Base-by-base conservation (phyloP, 2,329 filamentous ascomycete genomes). In the Drechslera avenae region DNA sequence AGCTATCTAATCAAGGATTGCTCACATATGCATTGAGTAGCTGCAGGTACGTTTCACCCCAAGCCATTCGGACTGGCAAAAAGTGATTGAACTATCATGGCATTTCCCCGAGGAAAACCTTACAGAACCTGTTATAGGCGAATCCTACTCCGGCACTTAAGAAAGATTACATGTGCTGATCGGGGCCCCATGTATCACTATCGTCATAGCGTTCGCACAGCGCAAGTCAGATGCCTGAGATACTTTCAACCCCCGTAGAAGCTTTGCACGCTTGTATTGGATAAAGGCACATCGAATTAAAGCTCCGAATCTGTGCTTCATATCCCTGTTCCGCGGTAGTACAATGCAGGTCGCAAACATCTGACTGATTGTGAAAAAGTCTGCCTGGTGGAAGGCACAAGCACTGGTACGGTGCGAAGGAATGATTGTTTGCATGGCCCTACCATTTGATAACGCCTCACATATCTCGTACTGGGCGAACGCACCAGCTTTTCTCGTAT, bases 251-350 rank as follows among this genome's bases (percentile, higher is more conserved):
- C 23, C 14, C 30, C 34, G 12, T 44, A 35, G 16, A 23, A 19
- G 23, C 26, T 23, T 45, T 18, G 32, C 5, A 13, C 16, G 34
- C n/a, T 30, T 21, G 37, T n/a, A 45, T 23, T 35, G 28, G 32
- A 31, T n/a, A 16, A 34, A 28, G 13, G 26, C 39, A 43, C 17
- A 19, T 46, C 41, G 31, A 43, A 26, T 28, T 32, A 43, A 26
- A 41, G 10, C 23, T 47, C 36, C 33, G 42, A 46, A 28, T 43
- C 19, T 31, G 45, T 55, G 42, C 44, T 33, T 41, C 47, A 31
- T 39, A 18, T 59, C 51, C 58, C 59, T 55, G 34, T 16, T 59
- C 57, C 57, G 52, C 57, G 59, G 61, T 61, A 21, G 23, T 32
- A 59, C 58, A 14, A 39, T 48, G 46, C 39, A 52, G 36, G 21